Conservation (phyloP, 2,329 filamentous ascomycete species). For the Epichloe uncinata region DNA sequence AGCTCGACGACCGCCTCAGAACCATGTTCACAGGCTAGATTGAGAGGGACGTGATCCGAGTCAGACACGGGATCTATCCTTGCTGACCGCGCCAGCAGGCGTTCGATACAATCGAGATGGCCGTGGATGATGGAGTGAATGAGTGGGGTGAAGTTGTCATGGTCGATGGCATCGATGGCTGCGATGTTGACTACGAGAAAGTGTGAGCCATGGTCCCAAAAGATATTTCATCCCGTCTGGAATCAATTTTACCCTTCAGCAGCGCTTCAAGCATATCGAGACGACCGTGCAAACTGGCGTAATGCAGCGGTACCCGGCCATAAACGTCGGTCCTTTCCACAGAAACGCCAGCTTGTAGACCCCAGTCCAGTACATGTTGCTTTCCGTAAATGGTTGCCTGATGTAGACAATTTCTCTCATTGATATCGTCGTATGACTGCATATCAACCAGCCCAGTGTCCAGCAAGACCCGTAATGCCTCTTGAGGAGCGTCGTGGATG, state of each 20-base stretch:
- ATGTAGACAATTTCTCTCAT: constrained; percentile 90
- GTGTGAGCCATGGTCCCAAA: neutral
- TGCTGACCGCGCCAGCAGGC: constrained; percentile 62
- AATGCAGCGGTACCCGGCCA: constrained; percentile 83
- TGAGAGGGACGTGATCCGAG: constrained; percentile 84
- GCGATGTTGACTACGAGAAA: constrained; percentile 44
- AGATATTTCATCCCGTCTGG: neutral
- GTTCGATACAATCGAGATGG: constrained; percentile 65
- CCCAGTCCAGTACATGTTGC: constrained; percentile 60
- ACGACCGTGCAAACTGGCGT: constrained; percentile 88
- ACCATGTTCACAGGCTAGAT: constrained; percentile 88
- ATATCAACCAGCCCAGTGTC: constrained; percentile 75
- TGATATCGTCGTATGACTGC: constrained; percentile 94
- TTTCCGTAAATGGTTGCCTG: constrained; percentile 94
- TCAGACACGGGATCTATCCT: constrained; percentile 76
- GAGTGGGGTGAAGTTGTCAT: constrained; percentile 93
- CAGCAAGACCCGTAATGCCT: constrained; percentile 62
- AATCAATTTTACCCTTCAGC: constrained; percentile 41
- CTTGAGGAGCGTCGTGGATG: constrained; percentile 70
- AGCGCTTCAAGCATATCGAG: constrained; percentile 70
- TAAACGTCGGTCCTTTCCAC: constrained; percentile 81
- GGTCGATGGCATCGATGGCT: constrained; percentile 79
- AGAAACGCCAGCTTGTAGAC: constrained; percentile 62
- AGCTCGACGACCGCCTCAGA: constrained; percentile 74
- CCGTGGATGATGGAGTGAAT: constrained; percentile 91